Evolutionary conservation across 108 stramenopile species (phyloP), one percentile per base, ranked within the genome.

Genomic region (Nitzschia putrida): DNA sequence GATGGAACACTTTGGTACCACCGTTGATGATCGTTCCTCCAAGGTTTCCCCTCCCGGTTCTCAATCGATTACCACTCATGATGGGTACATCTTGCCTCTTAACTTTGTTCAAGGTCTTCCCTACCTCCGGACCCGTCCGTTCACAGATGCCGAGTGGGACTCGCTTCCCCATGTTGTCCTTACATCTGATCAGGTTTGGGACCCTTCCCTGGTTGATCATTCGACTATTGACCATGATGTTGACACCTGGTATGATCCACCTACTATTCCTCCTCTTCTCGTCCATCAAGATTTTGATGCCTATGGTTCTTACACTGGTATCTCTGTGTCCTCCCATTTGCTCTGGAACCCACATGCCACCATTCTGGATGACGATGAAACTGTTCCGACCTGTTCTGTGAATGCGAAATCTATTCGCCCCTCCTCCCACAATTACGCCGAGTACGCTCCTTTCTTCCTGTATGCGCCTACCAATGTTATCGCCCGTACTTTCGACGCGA

Each of bases 31-130:
- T 29, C 43, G 0, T 14, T 23, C 65, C 25, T n/a, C n/a, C n/a
- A 37, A 13, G 7, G 34, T 9, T 11, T n/a, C n/a, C n/a, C 8
- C 7, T 53, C 74, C 74, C 18, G 79, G 79, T 11, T 16, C n/a
- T 6, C 79, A 80, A 56, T 37, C 20, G 23, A 69, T 80, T 21
- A 23, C 22, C 16, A 80, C 79, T 29, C 58, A 21, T 1, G 79
- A 80, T 47, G 79, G 74, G 0, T 66, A 71, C 22, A 12, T 74
- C 6, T 52, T 76, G 3, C 74, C 74, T 16, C 24, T 80, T 25
- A 26, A 58, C 0, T 26, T 80, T 29, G 9, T 38, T 7, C 14
- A 53, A 21, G 79, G 74, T 18, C 45, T 80, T 1, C 42, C 61
- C 0, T 73, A 65, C 39, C 40, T 80, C 3, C 52, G n/a, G 0